A percentile compares a stretch with the other conserved stretches of the same genome.
Evolutionary conservation across 768 basidiomycete genomes (phyloP).

Genomic region (Pleurotus giganteus): DNA sequence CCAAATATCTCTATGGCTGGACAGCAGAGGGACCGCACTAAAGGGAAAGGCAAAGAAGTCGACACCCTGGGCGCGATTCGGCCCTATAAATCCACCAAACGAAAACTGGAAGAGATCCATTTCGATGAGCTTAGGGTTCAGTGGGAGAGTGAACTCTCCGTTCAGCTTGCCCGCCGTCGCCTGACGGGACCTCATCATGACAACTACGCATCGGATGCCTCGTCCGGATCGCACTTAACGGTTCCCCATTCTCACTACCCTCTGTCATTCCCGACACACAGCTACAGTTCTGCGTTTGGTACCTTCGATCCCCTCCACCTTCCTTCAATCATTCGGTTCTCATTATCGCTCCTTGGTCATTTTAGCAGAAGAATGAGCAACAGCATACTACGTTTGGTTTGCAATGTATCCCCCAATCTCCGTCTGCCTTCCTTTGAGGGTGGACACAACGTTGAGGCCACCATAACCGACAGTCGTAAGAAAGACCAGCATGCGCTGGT

Average conservation of each 20-base stretch:
- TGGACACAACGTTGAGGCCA: background rate
- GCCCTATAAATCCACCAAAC: background rate
- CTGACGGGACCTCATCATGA: constrained; percentile 20
- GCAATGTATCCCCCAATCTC: background rate
- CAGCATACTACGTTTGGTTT: background rate
- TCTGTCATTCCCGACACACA: background rate
- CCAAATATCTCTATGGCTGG: background rate
- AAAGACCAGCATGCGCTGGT: background rate
- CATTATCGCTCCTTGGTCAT: constrained; percentile 58
- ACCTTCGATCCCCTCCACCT: constrained; percentile 64
- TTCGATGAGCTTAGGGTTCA: constrained; percentile 15
- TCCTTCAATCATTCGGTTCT: constrained; percentile 59
- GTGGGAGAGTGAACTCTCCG: constrained; percentile 17
- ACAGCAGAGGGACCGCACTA: background rate
- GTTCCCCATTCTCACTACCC: background rate
- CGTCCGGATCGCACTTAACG: background rate
- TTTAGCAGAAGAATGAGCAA: constrained; percentile 23
- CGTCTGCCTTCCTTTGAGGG: background rate
- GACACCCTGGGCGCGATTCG: background rate
- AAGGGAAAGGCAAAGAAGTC: background rate
- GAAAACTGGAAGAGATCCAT: background rate
- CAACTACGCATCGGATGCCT: background rate
- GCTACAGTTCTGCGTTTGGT: background rate
- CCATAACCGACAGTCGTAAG: background rate
- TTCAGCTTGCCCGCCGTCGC: constrained; percentile 9